A percentile compares a stretch with the other conserved stretches of the same genome.
Evolutionary conservation across 176 grass and related monocot species (phyloP).

Genomic region (Carex littledalei): DNA sequence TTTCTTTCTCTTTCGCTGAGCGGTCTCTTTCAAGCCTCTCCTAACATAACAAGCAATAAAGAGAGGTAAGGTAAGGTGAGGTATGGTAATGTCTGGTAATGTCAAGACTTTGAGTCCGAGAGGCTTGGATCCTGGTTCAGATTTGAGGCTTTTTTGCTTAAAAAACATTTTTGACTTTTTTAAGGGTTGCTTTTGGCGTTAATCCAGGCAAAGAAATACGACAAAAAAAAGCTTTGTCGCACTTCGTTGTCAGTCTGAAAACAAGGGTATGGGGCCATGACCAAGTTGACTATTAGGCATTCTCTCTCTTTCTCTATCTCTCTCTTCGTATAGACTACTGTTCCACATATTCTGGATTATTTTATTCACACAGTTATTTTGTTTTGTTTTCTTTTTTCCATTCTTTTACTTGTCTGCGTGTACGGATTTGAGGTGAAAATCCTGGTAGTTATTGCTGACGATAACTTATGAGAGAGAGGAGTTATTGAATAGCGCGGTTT

Average conservation of each 20-base stretch:
- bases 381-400: neutral
- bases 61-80: conserved; percentile 19
- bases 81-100: neutral
- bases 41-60: conserved; percentile 28
- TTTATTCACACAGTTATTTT: neutral
- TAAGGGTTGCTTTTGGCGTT: conserved; percentile 18
- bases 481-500: conserved; percentile 27
- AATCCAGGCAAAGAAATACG: conserved; percentile 9
- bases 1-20: neutral
- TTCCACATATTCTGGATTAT: neutral
- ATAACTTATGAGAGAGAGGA: conserved; percentile 12
- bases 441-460: conserved; percentile 23
- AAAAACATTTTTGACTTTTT: conserved; percentile 21
- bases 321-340: neutral
- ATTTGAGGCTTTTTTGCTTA: neutral
- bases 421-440: conserved; percentile 2
- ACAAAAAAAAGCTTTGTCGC: conserved; percentile 27
- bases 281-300: conserved; percentile 19
- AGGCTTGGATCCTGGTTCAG: conserved; percentile 11
- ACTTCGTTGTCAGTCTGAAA: conserved; percentile 22
- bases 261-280: conserved; percentile 23
- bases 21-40: conserved; percentile 17
- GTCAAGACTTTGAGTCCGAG: neutral
- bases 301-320: neutral
- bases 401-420: neutral